Base-by-base conservation (phyloP, 1,284 basidiomycete species). In the Lentinula novae-zelandiae region DNA sequence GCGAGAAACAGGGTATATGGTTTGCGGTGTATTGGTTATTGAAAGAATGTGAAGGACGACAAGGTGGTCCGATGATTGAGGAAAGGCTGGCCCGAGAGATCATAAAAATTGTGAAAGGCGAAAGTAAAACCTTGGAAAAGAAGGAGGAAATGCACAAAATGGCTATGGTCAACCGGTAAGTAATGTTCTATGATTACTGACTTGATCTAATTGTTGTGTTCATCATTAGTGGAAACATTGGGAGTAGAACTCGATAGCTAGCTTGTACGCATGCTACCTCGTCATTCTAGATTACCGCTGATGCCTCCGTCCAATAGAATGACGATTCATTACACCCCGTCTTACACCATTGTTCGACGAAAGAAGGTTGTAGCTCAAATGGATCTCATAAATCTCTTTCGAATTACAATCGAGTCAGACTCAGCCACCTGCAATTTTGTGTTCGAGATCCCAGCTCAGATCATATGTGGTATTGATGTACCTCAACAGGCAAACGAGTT, bases 131-230 rank as follows among this genome's bases (percentile, higher is more conserved):
- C 38, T 76, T 88, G 62, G 76, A 80, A 66, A 81, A 80, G 67
- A 85, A 92, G 73, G 76, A 75, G 65, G 78, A 83, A 58, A 71
- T 84, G 57, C 94, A 96, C 71, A 82, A 79, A 67, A 68, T 83
- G 42, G 95, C 89, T 1, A 90, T 89, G 78, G 80, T 90, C 39
- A 93, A 93, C 73, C 87, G 94, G 92, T 93, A 65, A 61, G 89
- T 80, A 61, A 88, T 80, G 5, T 50, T 40, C 8, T 22, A 13
- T 20, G 5, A 36, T 5, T 5, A 53, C 31, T 12, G 34, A 52
- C 51, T 15, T 20, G n/a, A 34, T 10, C 51, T 36, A 38, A 53
- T 15, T 50, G 9, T 15, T 50, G 17, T 36, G 7, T 52, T 52
- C 27, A 27, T 46, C 7, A 13, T 7, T 20, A 53, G 51, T 38